A percentile compares a stretch with the other conserved stretches of the same genome.
Evolutionary conservation across 495 filamentous ascomycete species (phyloP).

Genomic region (Talaromyces nanjingensis): DNA sequence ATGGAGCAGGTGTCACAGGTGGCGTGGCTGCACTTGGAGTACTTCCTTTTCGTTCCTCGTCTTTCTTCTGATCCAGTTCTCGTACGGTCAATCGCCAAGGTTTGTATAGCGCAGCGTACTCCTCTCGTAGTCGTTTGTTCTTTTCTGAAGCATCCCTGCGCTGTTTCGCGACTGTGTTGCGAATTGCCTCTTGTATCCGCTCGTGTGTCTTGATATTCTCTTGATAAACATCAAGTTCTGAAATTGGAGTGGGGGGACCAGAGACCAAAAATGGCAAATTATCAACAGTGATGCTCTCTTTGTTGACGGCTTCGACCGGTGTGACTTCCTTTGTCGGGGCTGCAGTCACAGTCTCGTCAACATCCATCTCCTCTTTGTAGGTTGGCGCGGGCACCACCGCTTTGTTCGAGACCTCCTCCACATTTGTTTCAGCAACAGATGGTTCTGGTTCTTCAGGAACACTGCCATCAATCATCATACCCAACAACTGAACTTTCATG

Average conservation of each 20-base stretch:
- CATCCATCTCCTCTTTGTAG: conserved; percentile 18
- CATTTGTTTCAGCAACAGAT: conserved; percentile 20
- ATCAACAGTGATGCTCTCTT: conserved; percentile 25
- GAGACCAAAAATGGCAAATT: conserved; percentile 41
- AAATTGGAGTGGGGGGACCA: conserved; percentile 43
- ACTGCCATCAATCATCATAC: conserved; percentile 24
- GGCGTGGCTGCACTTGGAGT: conserved; percentile 45
- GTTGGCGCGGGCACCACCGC: conserved; percentile 10
- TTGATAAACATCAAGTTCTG: conserved; percentile 40
- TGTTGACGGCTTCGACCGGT: conserved; percentile 10
- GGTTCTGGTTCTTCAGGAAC: conserved; percentile 9
- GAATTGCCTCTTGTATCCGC: conserved; percentile 27
- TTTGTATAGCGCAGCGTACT: conserved; percentile 39
- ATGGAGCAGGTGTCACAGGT: conserved; percentile 24
- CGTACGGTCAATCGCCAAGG: conserved; percentile 40
- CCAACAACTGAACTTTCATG: conserved; percentile 38
- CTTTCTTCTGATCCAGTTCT: conserved; percentile 57
- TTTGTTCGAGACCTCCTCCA: not conserved
- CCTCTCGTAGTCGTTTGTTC: conserved; percentile 32
- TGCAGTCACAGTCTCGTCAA: conserved; percentile 16
- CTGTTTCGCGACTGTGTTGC: conserved; percentile 28
- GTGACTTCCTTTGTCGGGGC: conserved; percentile 16
- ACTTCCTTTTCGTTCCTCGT: conserved; percentile 44
- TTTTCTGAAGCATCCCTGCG: conserved; percentile 36
- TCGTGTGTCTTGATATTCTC: conserved; percentile 33